A percentile compares a stretch with the other conserved stretches of the same genome.
These are phyloP conservation scores for Wickerhamiella azyma DNA, from an alignment of 805 yeast genomes.

Conservation along the genomic window DNA sequence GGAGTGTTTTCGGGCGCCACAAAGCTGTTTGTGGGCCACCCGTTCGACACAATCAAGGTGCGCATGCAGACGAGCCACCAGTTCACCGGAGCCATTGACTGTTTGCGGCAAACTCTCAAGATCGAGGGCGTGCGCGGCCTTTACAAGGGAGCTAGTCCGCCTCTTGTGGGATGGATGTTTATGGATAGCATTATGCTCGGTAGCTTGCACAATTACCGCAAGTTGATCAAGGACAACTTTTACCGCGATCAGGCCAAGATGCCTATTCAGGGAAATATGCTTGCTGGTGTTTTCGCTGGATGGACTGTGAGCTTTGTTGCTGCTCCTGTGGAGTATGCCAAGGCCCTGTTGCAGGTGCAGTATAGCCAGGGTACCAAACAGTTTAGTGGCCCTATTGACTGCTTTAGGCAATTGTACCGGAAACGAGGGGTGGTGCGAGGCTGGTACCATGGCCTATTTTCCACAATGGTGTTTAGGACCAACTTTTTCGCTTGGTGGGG, in stretches of 20 bases:
- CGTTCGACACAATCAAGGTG: slow-evolving; percentile 79
- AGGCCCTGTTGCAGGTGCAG: slow-evolving; percentile 81
- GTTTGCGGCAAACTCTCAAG: slow-evolving; percentile 54
- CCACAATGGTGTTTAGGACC: slow-evolving; percentile 78
- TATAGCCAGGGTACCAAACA: slow-evolving; percentile 58
- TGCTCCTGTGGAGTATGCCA: slow-evolving; percentile 82
- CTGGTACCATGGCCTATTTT: slow-evolving; percentile 63
- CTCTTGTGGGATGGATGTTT: slow-evolving; percentile 81
- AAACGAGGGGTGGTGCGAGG: slow-evolving; percentile 53
- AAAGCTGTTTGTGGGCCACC: slow-evolving; percentile 84
- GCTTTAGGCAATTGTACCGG: slow-evolving; percentile 29
- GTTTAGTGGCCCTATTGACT: slow-evolving; percentile 72
- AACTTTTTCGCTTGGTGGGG: slow-evolving; percentile 93
- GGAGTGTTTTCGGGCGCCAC: slow-evolving; percentile 81
- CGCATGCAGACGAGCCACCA: slow-evolving; percentile 65
- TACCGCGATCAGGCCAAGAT: slow-evolving; percentile 47
- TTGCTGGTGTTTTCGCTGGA: slow-evolving; percentile 71
- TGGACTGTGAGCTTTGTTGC: slow-evolving; percentile 92
- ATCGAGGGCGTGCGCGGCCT: slow-evolving; percentile 71
- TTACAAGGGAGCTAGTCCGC: slow-evolving; percentile 86
- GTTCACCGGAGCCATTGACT: slow-evolving; percentile 72
- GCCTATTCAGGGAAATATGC: slow-evolving; percentile 60
- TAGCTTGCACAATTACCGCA: slow-evolving; percentile 62
- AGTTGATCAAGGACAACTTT: slow-evolving; percentile 48
- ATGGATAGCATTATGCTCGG: slow-evolving; percentile 92